phyloP scores from a whole-genome alignment of 2,329 filamentous ascomycete species.

The Myriangium duriaei region DNA sequence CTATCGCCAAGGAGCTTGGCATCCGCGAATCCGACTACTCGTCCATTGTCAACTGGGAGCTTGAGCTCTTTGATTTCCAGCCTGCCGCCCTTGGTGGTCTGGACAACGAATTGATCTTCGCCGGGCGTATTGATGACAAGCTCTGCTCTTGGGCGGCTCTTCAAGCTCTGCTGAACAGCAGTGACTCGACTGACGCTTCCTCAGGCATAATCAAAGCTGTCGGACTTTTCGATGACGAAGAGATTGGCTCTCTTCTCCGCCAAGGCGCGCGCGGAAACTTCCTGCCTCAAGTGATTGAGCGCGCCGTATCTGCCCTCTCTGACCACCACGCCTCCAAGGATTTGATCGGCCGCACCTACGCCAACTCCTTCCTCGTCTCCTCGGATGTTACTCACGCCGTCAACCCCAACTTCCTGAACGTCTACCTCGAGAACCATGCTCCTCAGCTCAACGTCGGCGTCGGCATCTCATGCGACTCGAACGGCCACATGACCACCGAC shows the following conservation, averaged over 20 bases:
- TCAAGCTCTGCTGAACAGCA: constrained; percentile 56
- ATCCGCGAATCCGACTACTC: constrained; percentile 47
- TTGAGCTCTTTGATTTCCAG: constrained; percentile 87
- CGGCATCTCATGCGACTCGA: constrained; percentile 66
- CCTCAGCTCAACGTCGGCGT: constrained; percentile 84
- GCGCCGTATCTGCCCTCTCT: constrained; percentile 59
- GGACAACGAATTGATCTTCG: constrained; percentile 88
- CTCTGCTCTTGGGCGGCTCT: constrained; percentile 90
- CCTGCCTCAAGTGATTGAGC: constrained; percentile 66
- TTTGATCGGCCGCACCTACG: constrained; percentile 68
- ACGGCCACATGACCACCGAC: constrained; percentile 95
- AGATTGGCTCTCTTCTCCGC: constrained; percentile 81
- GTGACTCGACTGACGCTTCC: constrained; percentile 40
- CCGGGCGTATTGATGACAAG: constrained; percentile 92
- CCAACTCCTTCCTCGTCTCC: constrained; percentile 82
- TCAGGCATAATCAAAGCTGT: constrained; percentile 72
- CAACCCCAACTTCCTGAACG: constrained; percentile 81
- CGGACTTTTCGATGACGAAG: constrained; percentile 93
- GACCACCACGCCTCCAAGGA: constrained; percentile 33
- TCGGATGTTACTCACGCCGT: constrained; percentile 90
- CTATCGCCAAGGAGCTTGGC: constrained; percentile 67
- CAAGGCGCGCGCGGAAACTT: constrained; percentile 88
- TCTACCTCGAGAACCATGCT: constrained; percentile 74
- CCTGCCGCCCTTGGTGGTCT: constrained; percentile 73
- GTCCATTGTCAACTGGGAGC: constrained; percentile 86